Base-by-base conservation (phyloP, 306 rosid genomes). In the Citrullus colocynthis region DNA sequence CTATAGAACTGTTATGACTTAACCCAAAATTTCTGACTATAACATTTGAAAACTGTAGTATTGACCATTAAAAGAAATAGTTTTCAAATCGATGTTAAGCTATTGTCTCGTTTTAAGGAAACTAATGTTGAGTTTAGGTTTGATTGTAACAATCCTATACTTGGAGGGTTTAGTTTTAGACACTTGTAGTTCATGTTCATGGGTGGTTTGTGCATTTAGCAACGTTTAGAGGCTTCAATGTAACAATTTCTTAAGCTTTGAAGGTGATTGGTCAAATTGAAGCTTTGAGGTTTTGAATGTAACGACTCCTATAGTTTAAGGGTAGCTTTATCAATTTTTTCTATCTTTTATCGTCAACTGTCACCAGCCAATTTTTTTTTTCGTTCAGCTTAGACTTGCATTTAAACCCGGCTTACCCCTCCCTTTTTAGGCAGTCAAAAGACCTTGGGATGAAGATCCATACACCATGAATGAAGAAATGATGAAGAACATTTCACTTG, bases 401-500 rank as follows among this genome's bases (percentile, higher is more conserved):
- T 69, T 77, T 80, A 74, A 84, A 57, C 75, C 75, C 58, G 44
- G 12, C 42, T 20, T 81, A 80, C 74, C 71, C 85, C 84, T 77
- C 75, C 61, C 78, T 84, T 73, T 80, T 78, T 85, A 95, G 98
- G 99, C 99, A 24, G 91, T 92, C 77, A 85, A 85, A 86, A 86
- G 97, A 76, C 88, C 96, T 42, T 95, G 99, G 99, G 99, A 91
- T 57, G 97, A 89, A 85, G 98, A 92, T 84, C 93, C 99, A 71
- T 85, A 85, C 55, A 78, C 84, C 70, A 80, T 92, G 97, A 92
- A 87, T 15, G 98, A 96, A 81, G 99, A 92, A 85, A 88, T 91
- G 80, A 83, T 86, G 93, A 96, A 92, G 90, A 95, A 86, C 82
- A 87, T 92, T 74, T 88, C 99, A 55, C 78, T 90, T 70, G 99